Evolutionary conservation across 306 rosid genomes (phyloP), one percentile per base, ranked within the genome.

Genomic region (Lathyrus sativus): DNA sequence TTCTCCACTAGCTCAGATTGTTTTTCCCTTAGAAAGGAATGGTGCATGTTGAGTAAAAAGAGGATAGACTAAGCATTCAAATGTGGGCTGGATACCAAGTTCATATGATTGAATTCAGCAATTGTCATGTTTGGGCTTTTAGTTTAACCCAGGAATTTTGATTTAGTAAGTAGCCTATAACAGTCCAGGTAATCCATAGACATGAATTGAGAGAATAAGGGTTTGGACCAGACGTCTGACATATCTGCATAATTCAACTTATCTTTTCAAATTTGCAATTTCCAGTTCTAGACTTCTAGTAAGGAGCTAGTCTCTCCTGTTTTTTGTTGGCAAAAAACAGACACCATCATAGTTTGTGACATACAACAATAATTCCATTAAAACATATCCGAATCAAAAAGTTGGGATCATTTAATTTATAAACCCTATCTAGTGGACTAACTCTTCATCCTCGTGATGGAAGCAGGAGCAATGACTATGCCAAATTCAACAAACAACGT

Each of bases 341-440:
- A 42, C 4, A 22, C 4, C 44, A 3, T 7, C 42, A 31, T 38
- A 18, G 33, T n/a, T 35, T 17, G 9, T 15, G 60, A 29, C 42
- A 29, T n/a, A 11, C 42, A 31, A 2, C 49, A 66, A 56, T 39
- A 76, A 70, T 9, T 9, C 44, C 65, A 71, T 29, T 22, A 19
- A 31, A 39, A 60, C 18, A 76, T 24, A 57, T 17, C n/a, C 1
- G 18, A 26, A 13, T 62, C 43, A 18, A 26, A 48, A 35, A 28
- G 35, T 18, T 13, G 26, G 26, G 12, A 24, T 39, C 51, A 58
- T 39, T 77, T 45, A 14, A 43, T 43, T 38, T 12, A 11, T 11
- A 54, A 43, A 45, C 72, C 46, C 15, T 15, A 70, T 59, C 74
- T 11, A 71, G 13, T 3, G 4, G 29, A 45, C 19, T 42, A 49